Base-by-base conservation (phyloP, 768 basidiomycete genomes). In the Filobasidium wieringae region DNA sequence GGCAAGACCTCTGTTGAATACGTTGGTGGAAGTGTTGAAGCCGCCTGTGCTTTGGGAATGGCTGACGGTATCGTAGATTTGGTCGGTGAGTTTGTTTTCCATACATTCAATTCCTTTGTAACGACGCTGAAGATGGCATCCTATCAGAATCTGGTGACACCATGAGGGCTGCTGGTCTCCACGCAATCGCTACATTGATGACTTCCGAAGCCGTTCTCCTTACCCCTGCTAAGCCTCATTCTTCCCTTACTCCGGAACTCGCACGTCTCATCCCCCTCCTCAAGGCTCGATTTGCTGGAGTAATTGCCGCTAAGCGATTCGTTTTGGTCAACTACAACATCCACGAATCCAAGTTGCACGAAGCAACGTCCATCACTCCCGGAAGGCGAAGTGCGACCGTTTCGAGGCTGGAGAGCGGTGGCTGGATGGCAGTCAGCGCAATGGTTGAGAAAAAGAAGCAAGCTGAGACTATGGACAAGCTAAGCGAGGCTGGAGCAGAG, bases 1-100 rank as follows among this genome's bases (percentile, higher is more conserved):
- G 77, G 76, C 64, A 47, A 24, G 7, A 97, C 95, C 0, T 81
- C 80, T 71, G 88, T 99, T 30, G 88, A 92, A 72, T 96, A 97
- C 70, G 85, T 99, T 1, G 92, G 95, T 1, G 95, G 95, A 1
- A 93, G 90, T 67, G 95, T 99, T 0, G 95, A 99, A 74, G 95
- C 93, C 7, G 95, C 95, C 34, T 99, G 95, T 76, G 82, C 95
- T 1, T 78, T 99, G 12, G 95, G 95, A 1, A 78, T 97, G 61
- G 93, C 95, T 5, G 95, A 99, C 74, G 95, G 91, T 7, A 96
- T 99, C 57, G 91, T 99, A 50, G 93, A 99, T 75, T 84, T 99
- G 52, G 93, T 96, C 62, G 86, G 91, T 89, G 62, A 66, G 84
- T 78, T 15, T 43, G 22, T 34, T 5, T 6, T 24, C 4, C 32